Evolutionary conservation across 129 eudicot genomes (phyloP), one percentile per base, ranked within the genome.

Genomic region (Ambrosia artemisiifolia): DNA sequence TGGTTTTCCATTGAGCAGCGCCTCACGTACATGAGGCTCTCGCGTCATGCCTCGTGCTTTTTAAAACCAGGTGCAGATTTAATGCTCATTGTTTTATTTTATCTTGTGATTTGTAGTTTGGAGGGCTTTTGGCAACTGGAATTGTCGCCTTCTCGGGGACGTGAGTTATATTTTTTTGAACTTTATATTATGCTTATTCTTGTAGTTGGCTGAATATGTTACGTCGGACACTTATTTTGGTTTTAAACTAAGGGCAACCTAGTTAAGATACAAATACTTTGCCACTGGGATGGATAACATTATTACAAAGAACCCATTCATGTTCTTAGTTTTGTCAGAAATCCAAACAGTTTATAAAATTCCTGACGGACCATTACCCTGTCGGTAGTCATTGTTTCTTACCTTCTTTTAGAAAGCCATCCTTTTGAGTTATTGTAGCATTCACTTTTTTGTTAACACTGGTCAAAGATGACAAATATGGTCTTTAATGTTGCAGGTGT

Each of bases 91-190:
- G 7, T 53, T 64, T 60, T 42, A 0, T 40, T 34, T 35, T 67
- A 30, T 16, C 6, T 33, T 80, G 82, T 83, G 42, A 19, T 40
- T 19, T 74, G 82, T 75, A 90, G 96, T 90, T 80, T 80, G 98
- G 98, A 68, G 95, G 96, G 67, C 94, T 89, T 79, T 70, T 92
- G 79, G 83, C 89, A 54, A 70, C 88, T 49, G 98, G 96, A 61
- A 88, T 88, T 12, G n/a, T 92, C n/a, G 96, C 87, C 19, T 92
- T 92, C 80, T 92, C 95, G 1, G 98, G 96, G 55, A 88, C 90
- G 96, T 92, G 81, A 88, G 97, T 86, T 49, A 69, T 72, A 17
- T 0, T 40, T 6, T 81, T 65, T 68, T 75, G 14, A 46, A 13
- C 57, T 71, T 19, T 56, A 3, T 4, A 72, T 74, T 19, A 38